phyloP scores from a whole-genome alignment of 768 basidiomycete species.

The Russula earlei region DNA sequence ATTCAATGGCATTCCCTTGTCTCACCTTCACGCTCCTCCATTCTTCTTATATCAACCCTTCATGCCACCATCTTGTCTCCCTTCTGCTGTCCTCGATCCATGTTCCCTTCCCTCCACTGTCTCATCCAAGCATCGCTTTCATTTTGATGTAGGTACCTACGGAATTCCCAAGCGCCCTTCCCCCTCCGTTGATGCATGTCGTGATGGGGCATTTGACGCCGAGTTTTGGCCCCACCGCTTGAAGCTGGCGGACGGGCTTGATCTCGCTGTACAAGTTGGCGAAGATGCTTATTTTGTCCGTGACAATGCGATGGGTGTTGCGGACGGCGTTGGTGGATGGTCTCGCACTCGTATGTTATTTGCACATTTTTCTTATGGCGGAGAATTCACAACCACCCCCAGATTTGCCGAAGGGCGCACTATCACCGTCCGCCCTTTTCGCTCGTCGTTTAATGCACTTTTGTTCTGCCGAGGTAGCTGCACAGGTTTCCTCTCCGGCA shows the following conservation, averaged over 20 bases:
- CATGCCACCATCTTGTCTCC: constrained; percentile 14
- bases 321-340: constrained; percentile 96
- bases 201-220: constrained; percentile 20
- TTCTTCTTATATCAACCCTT: constrained; percentile 27
- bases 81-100: constrained; percentile 16
- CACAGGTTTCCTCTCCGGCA: constrained; percentile 19
- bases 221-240: constrained; percentile 11
- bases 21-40: constrained; percentile 33
- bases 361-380: neutral
- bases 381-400: neutral
- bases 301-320: constrained; percentile 84
- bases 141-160: constrained; percentile 72
- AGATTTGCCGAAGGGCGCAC: constrained; percentile 12
- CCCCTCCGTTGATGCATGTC: constrained; percentile 18
- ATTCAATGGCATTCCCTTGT: constrained; percentile 26
- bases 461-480: constrained; percentile 53
- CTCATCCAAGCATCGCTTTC: constrained; percentile 32
- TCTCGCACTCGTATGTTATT: constrained; percentile 32
- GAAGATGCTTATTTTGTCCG: constrained; percentile 86
- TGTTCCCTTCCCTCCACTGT: constrained; percentile 18
- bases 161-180: constrained; percentile 61
- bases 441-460: constrained; percentile 81
- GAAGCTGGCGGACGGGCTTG: constrained; percentile 28
- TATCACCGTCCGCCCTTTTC: constrained; percentile 47
- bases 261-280: constrained; percentile 69